Base-by-base conservation (phyloP, 495 filamentous ascomycete species). In the Letharia columbiana region DNA sequence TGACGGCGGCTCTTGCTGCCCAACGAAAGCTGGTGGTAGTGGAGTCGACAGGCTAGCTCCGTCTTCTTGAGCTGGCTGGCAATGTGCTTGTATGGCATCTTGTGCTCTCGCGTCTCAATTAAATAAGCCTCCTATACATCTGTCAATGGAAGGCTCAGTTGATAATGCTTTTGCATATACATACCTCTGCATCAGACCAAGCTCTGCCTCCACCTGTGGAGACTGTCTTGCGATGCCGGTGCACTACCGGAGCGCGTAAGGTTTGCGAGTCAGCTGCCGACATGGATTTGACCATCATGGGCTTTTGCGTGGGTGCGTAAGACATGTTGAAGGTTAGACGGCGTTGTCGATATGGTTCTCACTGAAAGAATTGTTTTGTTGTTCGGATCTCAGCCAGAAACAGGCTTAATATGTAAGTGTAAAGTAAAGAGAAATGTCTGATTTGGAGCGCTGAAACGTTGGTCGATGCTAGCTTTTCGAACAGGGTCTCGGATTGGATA, bases 21-120 rank as follows among this genome's bases (percentile, higher is more conserved):
- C 71, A 91, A 90, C 70, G 87, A 90, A 52, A 92, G 82, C 68
- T 92, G 89, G 69, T 92, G 89, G 72, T 89, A 92, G 72, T 92
- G 89, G 50, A 92, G 83, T 62, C 89, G 89, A 75, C 89, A 92
- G 62, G 89, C 89, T 66, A 92, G 78, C 78, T 92, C 89, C 7
- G 89, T 92, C 80, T 92, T 92, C 76, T 91, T 90, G 67, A 92
- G 77, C 69, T 91, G 86, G 65, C 85, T 83, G 65, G 89, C 89
- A 72, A 92, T 92, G 70, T 92, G 89, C 82, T 92, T 92, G 77
- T 92, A 92, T 2, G 89, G 89, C 85, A 92, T 89, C 77, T 91
- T 91, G 69, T 91, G 88, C 73, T 88, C 83, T 50, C 89, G 86
- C 66, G 89, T 92, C 73, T 90, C 88, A 67, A 92, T 83, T 47